phyloP scores from a whole-genome alignment of 345 rosid species.

The Boechera stricta region DNA sequence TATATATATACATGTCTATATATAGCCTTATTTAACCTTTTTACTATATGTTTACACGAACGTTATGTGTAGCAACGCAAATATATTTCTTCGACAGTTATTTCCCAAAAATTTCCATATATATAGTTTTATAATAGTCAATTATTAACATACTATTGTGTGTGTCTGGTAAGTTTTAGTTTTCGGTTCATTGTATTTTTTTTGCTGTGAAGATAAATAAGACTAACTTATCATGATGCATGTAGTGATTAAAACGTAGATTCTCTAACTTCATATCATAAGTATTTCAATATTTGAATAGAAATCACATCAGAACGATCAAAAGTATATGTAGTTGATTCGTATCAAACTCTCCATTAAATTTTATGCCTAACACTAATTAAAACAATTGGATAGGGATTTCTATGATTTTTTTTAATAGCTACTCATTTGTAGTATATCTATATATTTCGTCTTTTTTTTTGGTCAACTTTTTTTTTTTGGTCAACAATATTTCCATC shows the following conservation, averaged over 20 bases:
- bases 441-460: neutral
- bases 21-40: conserved; percentile 4
- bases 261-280: neutral
- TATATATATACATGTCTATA: neutral
- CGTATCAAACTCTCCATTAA: neutral
- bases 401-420: neutral
- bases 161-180: neutral
- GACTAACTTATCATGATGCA: neutral
- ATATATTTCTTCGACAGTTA: neutral
- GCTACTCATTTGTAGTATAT: neutral
- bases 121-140: no score
- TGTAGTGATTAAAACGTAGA: neutral
- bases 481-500: neutral
- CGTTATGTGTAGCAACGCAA: neutral
- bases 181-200: neutral
- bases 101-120: neutral
- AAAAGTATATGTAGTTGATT: neutral
- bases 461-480: no score
- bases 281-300: neutral
- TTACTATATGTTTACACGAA: neutral
- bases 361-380: neutral
- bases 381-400: neutral
- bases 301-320: neutral
- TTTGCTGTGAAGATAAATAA: no score
- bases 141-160: no score